Base-by-base conservation (phyloP, 139 green algal species). In the Monoraphidium neglectum region DNA sequence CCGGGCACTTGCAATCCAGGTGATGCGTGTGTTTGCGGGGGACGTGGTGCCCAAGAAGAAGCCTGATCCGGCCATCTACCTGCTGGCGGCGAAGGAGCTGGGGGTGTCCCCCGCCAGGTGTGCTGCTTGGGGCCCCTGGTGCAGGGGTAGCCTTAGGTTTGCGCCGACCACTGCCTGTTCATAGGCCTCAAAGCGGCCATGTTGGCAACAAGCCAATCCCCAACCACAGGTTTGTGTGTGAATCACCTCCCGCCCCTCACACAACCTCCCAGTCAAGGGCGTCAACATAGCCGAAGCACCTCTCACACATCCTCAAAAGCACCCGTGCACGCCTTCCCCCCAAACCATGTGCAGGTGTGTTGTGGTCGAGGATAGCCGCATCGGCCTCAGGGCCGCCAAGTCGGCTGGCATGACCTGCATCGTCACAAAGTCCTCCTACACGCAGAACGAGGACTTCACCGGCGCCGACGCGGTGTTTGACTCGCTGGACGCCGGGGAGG, bases 41-140 rank as follows among this genome's bases (percentile, higher is more conserved):
- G 93, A 97, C 57, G 80, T 97, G 13, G 96, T 99, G 28, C 87
- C 93, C 16, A 96, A 94, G 83, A 99, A 99, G 87, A 99, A 99
- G 88, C 96, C 96, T 21, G 90, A 93, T 68, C 96, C 96, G 0
- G 96, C 93, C 64, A 97, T 99, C 61, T 99, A 99, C 87, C 76
- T 91, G 21, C 82, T 99, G 51, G 95, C 96, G 8, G 94, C 94
- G 18, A 71, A 94, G 57, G 89, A 96, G 74, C 84, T 98, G 10
- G 77, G 70, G 2, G 91, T 98, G 5, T 69, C 96, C 60, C 93
- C 95, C 12, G 67, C 71, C 1, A 89, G 87, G 84, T 98, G 86
- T 47, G 43, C 4, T 65, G 68, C 13, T 57, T 3, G 62, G 24
- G 62, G 65, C 26, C 62, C 8, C 43, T 51, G 43, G 8, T 51